Base-by-base conservation (phyloP, 1,139 yeast species). In the Groenewaldozyma auringiensis region DNA sequence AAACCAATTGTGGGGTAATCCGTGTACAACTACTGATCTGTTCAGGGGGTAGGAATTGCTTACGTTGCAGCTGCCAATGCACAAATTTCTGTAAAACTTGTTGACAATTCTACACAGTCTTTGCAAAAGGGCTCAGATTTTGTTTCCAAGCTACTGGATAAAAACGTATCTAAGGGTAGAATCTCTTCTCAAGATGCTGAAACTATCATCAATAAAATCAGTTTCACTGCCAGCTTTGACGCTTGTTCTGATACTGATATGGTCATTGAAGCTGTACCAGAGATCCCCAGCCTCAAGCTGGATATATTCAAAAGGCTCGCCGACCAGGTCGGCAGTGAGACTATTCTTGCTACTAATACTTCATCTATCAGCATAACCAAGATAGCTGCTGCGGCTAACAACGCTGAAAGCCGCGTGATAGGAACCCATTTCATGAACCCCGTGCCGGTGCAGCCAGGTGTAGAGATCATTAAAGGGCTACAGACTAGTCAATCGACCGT, bases 401-500 rank as follows among this genome's bases (percentile, higher is more conserved):
- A 69, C 6, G 71, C 71, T 21, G 72, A 67, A 48, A 45, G 52
- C 45, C 59, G 73, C 13, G 74, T 69, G 16, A 60, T 69, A 44
- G 68, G 72, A 25, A 66, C 68, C 31, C 74, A 69, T 52, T 69
- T 69, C 54, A 69, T 69, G 72, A 69, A 69, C 58, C 74, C 74
- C 3, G 74, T 69, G 21, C 73, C 74, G 1, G 74, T 69, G 20
- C 72, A 69, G 57, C 63, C 61, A 31, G 74, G 74, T 32, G 73
- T 67, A n/a, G 74, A 69, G 57, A 61, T 69, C 50, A 69, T 69
- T 47, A 53, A 62, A 11, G 74, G 72, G 13, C 53, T 69, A 43
- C 74, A 69, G 54, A 69, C 74, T 9, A 56, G 67, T 21, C 55
- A 56, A 35, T 67, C 58, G 35, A 66, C 69, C 3, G 55, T 65